These are phyloP conservation scores for Sicyos edulis DNA, from an alignment of 306 rosid genomes.

Conservation along the genomic window DNA sequence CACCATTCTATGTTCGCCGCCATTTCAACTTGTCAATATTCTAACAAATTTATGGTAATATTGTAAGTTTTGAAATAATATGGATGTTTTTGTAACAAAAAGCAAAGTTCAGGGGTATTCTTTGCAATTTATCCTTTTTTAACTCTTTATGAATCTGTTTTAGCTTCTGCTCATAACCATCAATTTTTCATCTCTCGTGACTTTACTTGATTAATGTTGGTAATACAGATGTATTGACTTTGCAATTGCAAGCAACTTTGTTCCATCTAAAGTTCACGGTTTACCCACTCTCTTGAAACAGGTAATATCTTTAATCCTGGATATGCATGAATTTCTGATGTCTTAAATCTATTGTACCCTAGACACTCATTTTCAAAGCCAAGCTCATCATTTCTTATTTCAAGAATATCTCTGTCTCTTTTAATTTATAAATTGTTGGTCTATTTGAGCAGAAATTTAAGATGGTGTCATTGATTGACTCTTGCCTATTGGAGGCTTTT, in stretches of 20 bases:
- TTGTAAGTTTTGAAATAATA: too few relatives aligned
- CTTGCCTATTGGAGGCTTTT: too few relatives aligned
- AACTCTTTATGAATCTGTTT: too few relatives aligned
- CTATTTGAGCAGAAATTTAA: not conserved
- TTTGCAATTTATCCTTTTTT: too few relatives aligned
- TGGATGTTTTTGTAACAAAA: too few relatives aligned
- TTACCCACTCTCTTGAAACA: conserved; percentile 52
- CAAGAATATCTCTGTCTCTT: not conserved
- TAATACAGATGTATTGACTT: conserved; percentile 65
- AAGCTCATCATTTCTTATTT: too few relatives aligned
- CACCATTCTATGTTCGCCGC: too few relatives aligned
- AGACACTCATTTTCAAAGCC: too few relatives aligned
- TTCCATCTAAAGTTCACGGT: conserved; percentile 32
- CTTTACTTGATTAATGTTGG: conserved; percentile 32
- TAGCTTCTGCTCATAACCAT: not conserved
- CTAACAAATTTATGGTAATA: too few relatives aligned
- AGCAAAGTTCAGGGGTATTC: too few relatives aligned
- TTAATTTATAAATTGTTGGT: not conserved
- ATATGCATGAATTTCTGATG: not conserved
- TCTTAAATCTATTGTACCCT: not conserved
- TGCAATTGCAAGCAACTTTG: conserved; percentile 55
- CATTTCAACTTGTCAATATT: too few relatives aligned
- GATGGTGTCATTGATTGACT: not conserved
- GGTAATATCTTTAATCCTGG: conserved; percentile 38
- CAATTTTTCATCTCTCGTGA: conserved; percentile 15